phyloP scores from a whole-genome alignment of 2,329 filamentous ascomycete species.

The Knufia petricola region DNA sequence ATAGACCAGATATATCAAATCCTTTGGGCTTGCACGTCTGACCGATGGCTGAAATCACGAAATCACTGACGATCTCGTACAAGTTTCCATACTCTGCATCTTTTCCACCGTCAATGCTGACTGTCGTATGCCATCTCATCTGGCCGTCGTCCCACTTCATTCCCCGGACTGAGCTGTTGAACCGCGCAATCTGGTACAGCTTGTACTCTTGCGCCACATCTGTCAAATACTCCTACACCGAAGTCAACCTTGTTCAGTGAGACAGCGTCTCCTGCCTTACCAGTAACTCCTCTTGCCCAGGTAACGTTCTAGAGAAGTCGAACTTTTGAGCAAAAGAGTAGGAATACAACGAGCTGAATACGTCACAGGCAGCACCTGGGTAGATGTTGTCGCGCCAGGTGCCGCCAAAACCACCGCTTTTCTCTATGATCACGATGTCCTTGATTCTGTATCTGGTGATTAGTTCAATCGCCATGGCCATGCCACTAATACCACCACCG shows the following conservation, averaged over 20 bases:
- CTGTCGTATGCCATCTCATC: slow-evolving; percentile 42
- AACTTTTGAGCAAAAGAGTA: slow-evolving; percentile 46
- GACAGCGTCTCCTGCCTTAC: not conserved
- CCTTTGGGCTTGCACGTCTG: slow-evolving; percentile 28
- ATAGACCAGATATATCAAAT: slow-evolving; percentile 14
- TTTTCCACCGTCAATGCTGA: slow-evolving; percentile 43
- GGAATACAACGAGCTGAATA: slow-evolving; percentile 10
- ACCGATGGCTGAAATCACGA: slow-evolving; percentile 44
- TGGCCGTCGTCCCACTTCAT: slow-evolving; percentile 9
- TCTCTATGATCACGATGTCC: slow-evolving; percentile 40
- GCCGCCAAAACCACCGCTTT: slow-evolving; percentile 10
- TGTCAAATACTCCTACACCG: slow-evolving; percentile 23
- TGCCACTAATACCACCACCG: slow-evolving; percentile 12
- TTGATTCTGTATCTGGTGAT: slow-evolving; percentile 10
- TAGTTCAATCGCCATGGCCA: slow-evolving; percentile 10
- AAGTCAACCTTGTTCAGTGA: not conserved
- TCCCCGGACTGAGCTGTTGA: slow-evolving; percentile 7
- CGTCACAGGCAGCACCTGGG: slow-evolving; percentile 12
- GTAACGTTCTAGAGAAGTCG: slow-evolving; percentile 49
- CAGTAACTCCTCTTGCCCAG: slow-evolving; percentile 51
- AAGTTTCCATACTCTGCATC: slow-evolving; percentile 43
- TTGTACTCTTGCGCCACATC: slow-evolving; percentile 14
- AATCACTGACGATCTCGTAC: slow-evolving; percentile 8
- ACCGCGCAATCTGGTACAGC: slow-evolving; percentile 7
- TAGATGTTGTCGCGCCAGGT: slow-evolving; percentile 12